Evolutionary conservation across 2,329 filamentous ascomycete genomes (phyloP), one percentile per base, ranked within the genome.

Genomic region (Alternaria hordeiaustralica): DNA sequence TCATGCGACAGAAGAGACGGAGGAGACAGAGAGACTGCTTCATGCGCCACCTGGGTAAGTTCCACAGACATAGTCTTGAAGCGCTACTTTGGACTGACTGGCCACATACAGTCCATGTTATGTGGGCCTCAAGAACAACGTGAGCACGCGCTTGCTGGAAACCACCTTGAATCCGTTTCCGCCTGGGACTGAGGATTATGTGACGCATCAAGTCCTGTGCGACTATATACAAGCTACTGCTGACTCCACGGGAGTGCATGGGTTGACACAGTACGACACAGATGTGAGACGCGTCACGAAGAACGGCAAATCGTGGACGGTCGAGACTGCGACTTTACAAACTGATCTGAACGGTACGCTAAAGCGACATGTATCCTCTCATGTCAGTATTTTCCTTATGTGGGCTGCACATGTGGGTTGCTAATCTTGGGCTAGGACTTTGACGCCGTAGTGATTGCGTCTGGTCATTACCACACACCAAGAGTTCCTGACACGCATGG

Each of bases 141-240:
- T 87, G 15, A 80, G 82, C 6, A 87, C 85, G 3, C 79, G 81
- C 5, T 73, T 87, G 61, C 83, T 87, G 71, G 78, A 83, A 46
- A 83, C 83, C 2, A 84, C 80, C 20, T 75, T 86, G 49, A 83
- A 83, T 56, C 65, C 73, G 6, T 92, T 90, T 86, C 87, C 88
- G 0, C 76, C 84, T 6, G 87, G 85, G 1, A 91, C 88, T 0
- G 84, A 84, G 3, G 86, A 88, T 15, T 87, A 87, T 63, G 86
- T 90, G 5, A 84, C 80, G 3, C 90, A 91, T 62, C 71, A 78
- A 15, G 82, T 85, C 0, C 78, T 92, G 9, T 84, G 85, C 33
- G 79, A 84, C 2, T 92, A 92, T 69, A 85, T 92, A 5, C 86
- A 89, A 63, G 82, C 85, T n/a, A 85, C 89, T 1, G 85, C 89